Evolutionary conservation across 176 grass and related monocot species (phyloP), one percentile per base, ranked within the genome.

Genomic region (Musa troglodytarum): DNA sequence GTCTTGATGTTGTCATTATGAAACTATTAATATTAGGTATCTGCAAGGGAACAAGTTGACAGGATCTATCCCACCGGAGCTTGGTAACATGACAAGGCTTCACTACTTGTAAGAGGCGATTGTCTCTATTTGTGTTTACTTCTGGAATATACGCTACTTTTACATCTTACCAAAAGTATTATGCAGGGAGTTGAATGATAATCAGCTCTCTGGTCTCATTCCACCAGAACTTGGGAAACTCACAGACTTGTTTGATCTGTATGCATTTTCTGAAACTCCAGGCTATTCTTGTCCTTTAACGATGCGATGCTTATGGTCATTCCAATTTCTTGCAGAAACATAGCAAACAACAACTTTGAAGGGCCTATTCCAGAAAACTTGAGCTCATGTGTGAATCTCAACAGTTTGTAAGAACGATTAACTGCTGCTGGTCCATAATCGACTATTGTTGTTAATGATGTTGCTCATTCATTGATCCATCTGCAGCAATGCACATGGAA

Each of bases 81-180:
- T 99, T 75, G 96, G 96, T 34, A 92, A 95, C 82, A 92, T 99
- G 96, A 89, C 79, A 52, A 89, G 90, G 13, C 96, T 99, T 84
- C 90, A 95, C 88, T 99, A 99, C 77, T 53, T 99, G 96, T 99
- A 83, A 86, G 81, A 8, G 16, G 55, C n/a, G 66, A 43, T 83
- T 71, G 61, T 74, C 12, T 9, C 20, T 14, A 52, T 26, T 34
- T 12, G 50, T 75, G 79, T 77, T 10, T 4, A 11, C 25, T 62
- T 43, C 6, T 43, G 3, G 72, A 25, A 63, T 49, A 17, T 56
- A 15, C 14, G 10, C 52, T 63, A 0, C 80, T 43, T 34, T 10
- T 54, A 73, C 68, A 82, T 71, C 79, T 73, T 73, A 19, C 49
- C 26, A 75, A 61, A 82, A 29, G 80, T 4, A 77, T 24, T 66